A percentile compares a stretch with the other conserved stretches of the same genome.
Evolutionary conservation across 306 rosid genomes (phyloP).

Genomic region (cucumber (Cucumis sativus)): Cucumber_9930_V3 NC_026658.2:1225001-1225500

Average conservation of each 20-base stretch:
- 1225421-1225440: constrained; percentile 48
- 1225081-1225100: too few relatives aligned
- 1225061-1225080: too few relatives aligned
- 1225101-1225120: too few relatives aligned
- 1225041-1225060: too few relatives aligned
- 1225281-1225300: not conserved
- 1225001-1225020: too few relatives aligned
- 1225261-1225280: not conserved
- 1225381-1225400: constrained; percentile 43
- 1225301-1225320: not conserved
- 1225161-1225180: not conserved
- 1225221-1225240: constrained; percentile 83
- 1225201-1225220: constrained; percentile 91
- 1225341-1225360: constrained; percentile 36
- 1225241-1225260: not conserved
- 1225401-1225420: constrained; percentile 29
- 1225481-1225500: constrained; percentile 35
- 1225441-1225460: constrained; percentile 28
- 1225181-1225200: constrained; percentile 60
- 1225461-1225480: constrained; percentile 44
- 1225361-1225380: constrained; percentile 52
- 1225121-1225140: too few relatives aligned
- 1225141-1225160: too few relatives aligned
- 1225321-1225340: not conserved
- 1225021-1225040: too few relatives aligned